Evolutionary conservation across 345 rosid species (phyloP), one percentile per base, ranked within the genome.

Genomic region (Carallia brachiata): DNA sequence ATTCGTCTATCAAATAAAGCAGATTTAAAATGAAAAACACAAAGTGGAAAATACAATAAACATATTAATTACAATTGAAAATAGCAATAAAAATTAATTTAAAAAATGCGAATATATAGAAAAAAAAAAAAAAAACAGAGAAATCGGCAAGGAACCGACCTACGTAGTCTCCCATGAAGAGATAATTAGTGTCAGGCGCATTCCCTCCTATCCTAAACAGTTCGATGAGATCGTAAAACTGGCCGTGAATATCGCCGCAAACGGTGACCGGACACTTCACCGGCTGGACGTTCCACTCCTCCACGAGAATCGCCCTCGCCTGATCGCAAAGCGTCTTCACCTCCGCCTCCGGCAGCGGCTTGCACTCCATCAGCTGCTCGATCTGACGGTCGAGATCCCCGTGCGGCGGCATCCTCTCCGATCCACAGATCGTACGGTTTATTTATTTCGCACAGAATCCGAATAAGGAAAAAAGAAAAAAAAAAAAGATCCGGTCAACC

Each of bases 281-380:
- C 37, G 97, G 96, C 87, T 95, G 99, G 54, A 95, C 99, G 88
- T 95, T 95, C 96, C 94, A 95, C 82, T 95, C 99, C 84, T 95
- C 99, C 8, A 90, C 97, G 47, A 95, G 91, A 74, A 95, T 88
- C 81, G 94, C 96, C 56, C 90, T 86, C 18, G 99, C 99, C 65
- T 95, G 94, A 75, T 95, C 99, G 87, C 99, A 95, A 4, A 95
- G 90, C 67, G 84, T 76, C 91, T 77, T 88, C 63, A 95, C 99
- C 79, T 95, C 99, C 66, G 84, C 88, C 78, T 95, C 99, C 19
- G 96, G 73, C 27, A 95, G 70, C 52, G 98, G 82, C 83, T 95
- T 95, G 84, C 99, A 95, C 80, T 92, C 97, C 98, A 92, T 92
- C 80, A 95, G 81, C 79, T 87, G 99, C 76, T 84, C 93, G 91